phyloP scores from a whole-genome alignment of 139 green algal genomes.

The Desmodesmus armatus region DNA sequence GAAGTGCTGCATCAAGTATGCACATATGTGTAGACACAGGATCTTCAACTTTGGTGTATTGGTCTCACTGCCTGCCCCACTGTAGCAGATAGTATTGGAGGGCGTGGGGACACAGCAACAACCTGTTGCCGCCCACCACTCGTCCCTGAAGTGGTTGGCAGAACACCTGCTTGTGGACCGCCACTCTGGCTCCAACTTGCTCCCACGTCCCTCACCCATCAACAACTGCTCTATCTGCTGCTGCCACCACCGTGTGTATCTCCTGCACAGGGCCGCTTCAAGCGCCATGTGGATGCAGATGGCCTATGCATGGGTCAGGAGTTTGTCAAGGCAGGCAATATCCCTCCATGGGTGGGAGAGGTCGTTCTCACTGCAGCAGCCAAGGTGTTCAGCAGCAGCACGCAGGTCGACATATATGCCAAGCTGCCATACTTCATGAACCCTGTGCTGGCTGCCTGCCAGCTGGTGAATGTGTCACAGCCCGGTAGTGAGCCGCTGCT shows the following conservation, averaged over 20 bases:
- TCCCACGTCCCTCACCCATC: too few relatives aligned
- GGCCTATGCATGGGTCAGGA: slow-evolving; percentile 50
- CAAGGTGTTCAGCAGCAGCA: slow-evolving; percentile 44
- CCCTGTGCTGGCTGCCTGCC: slow-evolving; percentile 46
- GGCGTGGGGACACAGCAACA: too few relatives aligned
- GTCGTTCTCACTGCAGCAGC: slow-evolving; percentile 42
- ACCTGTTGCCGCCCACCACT: too few relatives aligned
- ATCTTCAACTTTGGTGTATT: too few relatives aligned
- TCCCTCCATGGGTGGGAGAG: slow-evolving; percentile 40
- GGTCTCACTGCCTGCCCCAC: too few relatives aligned
- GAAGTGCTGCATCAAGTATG: too few relatives aligned
- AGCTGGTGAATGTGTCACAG: slow-evolving; percentile 26
- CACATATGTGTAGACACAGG: too few relatives aligned
- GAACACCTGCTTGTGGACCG: too few relatives aligned
- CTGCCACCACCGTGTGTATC: neutral
- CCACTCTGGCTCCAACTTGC: too few relatives aligned
- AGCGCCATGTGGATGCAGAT: slow-evolving; percentile 30
- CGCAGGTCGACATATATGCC: slow-evolving; percentile 43
- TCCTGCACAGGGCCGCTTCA: slow-evolving; percentile 41
- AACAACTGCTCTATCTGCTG: neutral
- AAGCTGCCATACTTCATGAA: slow-evolving; percentile 51
- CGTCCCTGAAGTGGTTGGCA: too few relatives aligned
- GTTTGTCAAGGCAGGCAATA: slow-evolving; percentile 49
- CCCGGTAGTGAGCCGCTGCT: slow-evolving; percentile 1
- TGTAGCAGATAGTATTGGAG: too few relatives aligned